Conservation (phyloP, 495 filamentous ascomycete genomes). For the Talaromyces proteolyticus region DNA sequence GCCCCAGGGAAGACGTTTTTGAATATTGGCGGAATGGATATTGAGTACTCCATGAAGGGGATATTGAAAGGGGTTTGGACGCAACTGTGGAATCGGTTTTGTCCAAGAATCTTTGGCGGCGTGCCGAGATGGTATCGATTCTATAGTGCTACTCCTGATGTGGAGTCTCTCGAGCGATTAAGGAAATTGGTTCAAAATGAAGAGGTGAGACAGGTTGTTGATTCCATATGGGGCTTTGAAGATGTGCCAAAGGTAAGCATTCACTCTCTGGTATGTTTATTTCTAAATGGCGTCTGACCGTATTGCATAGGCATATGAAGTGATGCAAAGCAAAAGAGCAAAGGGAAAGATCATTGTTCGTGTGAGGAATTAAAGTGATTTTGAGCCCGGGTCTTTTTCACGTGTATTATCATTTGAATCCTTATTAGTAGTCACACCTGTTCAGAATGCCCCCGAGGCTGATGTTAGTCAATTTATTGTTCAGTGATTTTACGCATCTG, state of each 20-base stretch:
- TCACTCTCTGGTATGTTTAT: not conserved
- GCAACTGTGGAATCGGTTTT: not conserved
- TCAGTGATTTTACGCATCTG: not conserved
- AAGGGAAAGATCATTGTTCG: not conserved
- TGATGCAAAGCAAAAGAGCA: constrained; percentile 1
- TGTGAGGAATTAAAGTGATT: not conserved
- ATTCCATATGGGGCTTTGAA: not conserved
- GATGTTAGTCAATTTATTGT: too few species aligned
- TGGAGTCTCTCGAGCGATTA: not conserved
- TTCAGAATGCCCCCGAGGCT: too few species aligned
- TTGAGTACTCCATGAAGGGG: not conserved
- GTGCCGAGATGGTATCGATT: not conserved
- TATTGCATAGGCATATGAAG: not conserved
- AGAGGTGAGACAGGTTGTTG: not conserved
- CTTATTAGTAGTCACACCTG: not conserved
- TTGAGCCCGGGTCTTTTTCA: too few species aligned
- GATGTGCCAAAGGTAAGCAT: not conserved
- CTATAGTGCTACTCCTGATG: not conserved
- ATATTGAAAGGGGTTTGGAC: not conserved
- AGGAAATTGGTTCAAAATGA: not conserved
- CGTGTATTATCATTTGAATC: too few species aligned
- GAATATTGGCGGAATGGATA: not conserved
- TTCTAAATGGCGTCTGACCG: not conserved
- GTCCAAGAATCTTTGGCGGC: not conserved
- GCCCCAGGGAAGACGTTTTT: not conserved